Conservation (phyloP, 768 basidiomycete species). For the Termitomyces sp. region DNA sequence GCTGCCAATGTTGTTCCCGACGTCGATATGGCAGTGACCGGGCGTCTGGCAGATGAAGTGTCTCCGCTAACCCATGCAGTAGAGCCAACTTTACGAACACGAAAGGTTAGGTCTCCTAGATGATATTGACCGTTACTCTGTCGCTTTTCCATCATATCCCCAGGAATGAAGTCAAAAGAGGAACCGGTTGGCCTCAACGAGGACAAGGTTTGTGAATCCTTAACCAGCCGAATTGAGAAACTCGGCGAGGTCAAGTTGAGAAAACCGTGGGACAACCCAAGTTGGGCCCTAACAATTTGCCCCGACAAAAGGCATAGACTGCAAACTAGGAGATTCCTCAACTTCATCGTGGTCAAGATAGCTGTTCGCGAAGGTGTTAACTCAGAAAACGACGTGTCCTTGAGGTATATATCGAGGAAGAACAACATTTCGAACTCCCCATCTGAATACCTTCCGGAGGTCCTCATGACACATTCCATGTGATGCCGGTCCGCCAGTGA, state of each 20-base stretch:
- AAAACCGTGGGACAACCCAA: constrained; percentile 44
- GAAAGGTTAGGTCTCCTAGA: constrained; percentile 51
- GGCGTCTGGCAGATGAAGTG: constrained; percentile 34
- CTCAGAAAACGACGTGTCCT: neutral
- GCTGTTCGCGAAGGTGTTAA: neutral
- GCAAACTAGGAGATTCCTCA: constrained; percentile 1
- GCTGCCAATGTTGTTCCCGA: constrained; percentile 44
- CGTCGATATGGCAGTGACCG: constrained; percentile 30
- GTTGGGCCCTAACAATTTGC: constrained; percentile 20
- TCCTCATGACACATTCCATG: constrained; percentile 7
- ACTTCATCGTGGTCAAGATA: neutral
- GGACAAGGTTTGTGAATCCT: constrained; percentile 52
- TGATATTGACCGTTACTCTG: constrained; percentile 47
- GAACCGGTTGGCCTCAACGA: constrained; percentile 38
- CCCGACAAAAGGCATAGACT: constrained; percentile 3
- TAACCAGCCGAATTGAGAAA: constrained; percentile 43
- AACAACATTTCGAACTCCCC: neutral
- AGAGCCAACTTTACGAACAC: constrained; percentile 40
- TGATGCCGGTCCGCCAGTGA: constrained; percentile 4
- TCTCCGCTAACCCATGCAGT: constrained; percentile 43
- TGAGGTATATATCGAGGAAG: neutral
- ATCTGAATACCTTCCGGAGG: neutral
- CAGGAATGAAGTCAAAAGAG: constrained; percentile 47
- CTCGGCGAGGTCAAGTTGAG: constrained; percentile 38
- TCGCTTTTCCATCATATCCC: constrained; percentile 44